These are phyloP conservation scores for Cymodocea nodosa DNA, from an alignment of 116 monocot species.

Conservation along the genomic window DNA sequence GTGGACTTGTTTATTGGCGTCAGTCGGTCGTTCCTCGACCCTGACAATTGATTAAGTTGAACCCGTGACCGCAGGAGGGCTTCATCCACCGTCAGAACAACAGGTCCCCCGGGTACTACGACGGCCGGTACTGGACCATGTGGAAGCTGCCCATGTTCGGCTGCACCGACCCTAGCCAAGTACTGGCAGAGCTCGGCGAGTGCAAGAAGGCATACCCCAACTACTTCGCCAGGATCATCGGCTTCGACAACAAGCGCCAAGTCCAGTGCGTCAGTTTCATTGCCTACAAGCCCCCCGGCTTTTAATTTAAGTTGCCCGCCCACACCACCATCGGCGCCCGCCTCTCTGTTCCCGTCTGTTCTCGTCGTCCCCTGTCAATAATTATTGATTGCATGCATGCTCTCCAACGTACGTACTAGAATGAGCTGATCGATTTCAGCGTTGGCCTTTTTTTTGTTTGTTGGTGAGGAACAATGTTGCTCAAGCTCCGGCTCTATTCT, in stretches of 20 bases:
- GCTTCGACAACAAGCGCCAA: constrained; percentile 74
- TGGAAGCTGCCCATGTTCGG: constrained; percentile 96
- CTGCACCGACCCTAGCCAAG: constrained; percentile 54
- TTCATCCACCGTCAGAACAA: constrained; percentile 45
- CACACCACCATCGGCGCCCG: neutral
- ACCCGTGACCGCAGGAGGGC: constrained; percentile 20
- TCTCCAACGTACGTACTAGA: constrained; percentile 22
- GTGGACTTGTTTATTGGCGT: neutral
- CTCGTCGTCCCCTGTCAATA: neutral
- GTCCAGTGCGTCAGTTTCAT: constrained; percentile 87
- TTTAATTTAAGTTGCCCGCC: neutral
- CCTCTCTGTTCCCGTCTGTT: neutral
- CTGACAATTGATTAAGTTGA: no score
- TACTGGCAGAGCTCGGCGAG: constrained; percentile 44
- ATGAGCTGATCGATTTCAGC: constrained; percentile 1
- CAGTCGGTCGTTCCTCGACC: no score
- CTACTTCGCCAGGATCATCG: constrained; percentile 46
- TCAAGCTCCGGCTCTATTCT: constrained; percentile 17
- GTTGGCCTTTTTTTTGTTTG: constrained; percentile 2
- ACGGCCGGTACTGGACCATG: constrained; percentile 87
- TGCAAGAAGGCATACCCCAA: constrained; percentile 56
- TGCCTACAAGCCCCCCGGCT: constrained; percentile 38
- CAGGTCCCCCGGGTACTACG: constrained; percentile 65
- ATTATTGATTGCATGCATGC: neutral
- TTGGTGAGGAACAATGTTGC: constrained; percentile 14